These are phyloP conservation scores for Setaria viridis DNA, from an alignment of 202 grass and related monocot species.

Conservation along the genomic window DNA sequence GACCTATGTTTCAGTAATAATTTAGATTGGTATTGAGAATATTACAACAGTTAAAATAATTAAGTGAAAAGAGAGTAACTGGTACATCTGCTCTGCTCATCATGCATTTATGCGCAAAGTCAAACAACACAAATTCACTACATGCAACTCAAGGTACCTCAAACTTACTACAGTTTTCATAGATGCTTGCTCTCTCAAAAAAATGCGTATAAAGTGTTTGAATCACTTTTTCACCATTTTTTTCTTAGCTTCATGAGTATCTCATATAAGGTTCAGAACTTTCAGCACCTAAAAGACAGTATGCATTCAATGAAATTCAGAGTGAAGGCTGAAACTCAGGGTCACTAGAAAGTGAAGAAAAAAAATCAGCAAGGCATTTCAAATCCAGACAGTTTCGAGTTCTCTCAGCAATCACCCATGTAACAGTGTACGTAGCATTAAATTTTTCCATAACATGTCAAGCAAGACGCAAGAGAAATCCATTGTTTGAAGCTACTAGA, in stretches of 20 bases:
- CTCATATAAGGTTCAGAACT: neutral
- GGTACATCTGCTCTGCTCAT: neutral
- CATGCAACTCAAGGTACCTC: slow-evolving; percentile 10
- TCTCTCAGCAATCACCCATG: neutral
- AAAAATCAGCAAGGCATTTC: neutral
- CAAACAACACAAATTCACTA: neutral
- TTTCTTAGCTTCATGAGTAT: neutral
- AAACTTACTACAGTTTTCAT: slow-evolving; percentile 4
- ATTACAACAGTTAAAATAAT: neutral
- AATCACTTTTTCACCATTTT: neutral
- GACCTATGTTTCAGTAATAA: neutral
- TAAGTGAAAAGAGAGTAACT: slow-evolving; percentile 6
- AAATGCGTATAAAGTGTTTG: neutral
- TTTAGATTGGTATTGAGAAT: neutral
- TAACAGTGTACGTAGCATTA: neutral
- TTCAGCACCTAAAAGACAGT: neutral
- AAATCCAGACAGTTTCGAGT: neutral
- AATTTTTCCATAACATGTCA: slow-evolving; percentile 9
- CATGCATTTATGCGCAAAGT: neutral
- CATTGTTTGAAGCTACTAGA: neutral
- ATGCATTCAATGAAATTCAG: neutral
- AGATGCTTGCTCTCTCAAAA: neutral
- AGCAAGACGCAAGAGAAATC: slow-evolving; percentile 4
- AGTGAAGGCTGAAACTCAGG: neutral
- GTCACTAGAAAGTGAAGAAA: neutral